A percentile compares a stretch with the other conserved stretches of the same genome.
phyloP scores from a whole-genome alignment of 352 stramenopile species.

The Phytopythium helicoides region DNA sequence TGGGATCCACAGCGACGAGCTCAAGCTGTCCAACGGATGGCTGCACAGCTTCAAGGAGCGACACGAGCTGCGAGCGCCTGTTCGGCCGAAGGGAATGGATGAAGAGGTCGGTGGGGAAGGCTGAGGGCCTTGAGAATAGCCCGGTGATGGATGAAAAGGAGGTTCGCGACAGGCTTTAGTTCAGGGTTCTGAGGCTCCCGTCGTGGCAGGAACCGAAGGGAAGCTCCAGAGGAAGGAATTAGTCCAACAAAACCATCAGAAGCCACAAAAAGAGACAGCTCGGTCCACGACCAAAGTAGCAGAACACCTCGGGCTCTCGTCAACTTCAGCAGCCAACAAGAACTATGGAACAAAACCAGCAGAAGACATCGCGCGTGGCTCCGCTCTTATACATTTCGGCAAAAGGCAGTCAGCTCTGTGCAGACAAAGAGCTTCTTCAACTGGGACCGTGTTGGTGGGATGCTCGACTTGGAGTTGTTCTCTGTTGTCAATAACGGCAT shows the following conservation, averaged over 20 bases:
- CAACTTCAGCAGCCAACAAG: not conserved
- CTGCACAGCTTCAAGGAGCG: constrained; percentile 45
- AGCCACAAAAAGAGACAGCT: too few species aligned
- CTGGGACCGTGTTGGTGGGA: constrained; percentile 21
- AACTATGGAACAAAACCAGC: not conserved
- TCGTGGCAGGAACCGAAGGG: too few species aligned
- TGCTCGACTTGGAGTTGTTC: constrained; percentile 17
- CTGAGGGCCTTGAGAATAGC: too few species aligned
- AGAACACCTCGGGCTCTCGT: too few species aligned
- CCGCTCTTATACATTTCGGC: constrained; percentile 25
- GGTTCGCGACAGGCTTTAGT: too few species aligned
- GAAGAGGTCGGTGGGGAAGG: too few species aligned
- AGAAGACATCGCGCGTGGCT: constrained; percentile 1
- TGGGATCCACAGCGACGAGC: constrained; percentile 26
- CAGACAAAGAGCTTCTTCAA: constrained; percentile 18
- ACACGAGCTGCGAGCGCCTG: constrained; percentile 13
- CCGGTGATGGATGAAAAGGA: too few species aligned
- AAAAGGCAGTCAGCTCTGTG: constrained; percentile 13
- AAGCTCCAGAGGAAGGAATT: too few species aligned
- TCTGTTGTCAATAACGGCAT: constrained; percentile 26
- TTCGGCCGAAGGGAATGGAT: constrained; percentile 9
- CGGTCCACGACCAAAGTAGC: too few species aligned
- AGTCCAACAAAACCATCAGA: too few species aligned
- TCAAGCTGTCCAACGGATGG: constrained; percentile 50
- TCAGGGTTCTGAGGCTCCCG: too few species aligned